Base-by-base conservation (phyloP, 345 rosid species). In the Durio zibethinus region DNA sequence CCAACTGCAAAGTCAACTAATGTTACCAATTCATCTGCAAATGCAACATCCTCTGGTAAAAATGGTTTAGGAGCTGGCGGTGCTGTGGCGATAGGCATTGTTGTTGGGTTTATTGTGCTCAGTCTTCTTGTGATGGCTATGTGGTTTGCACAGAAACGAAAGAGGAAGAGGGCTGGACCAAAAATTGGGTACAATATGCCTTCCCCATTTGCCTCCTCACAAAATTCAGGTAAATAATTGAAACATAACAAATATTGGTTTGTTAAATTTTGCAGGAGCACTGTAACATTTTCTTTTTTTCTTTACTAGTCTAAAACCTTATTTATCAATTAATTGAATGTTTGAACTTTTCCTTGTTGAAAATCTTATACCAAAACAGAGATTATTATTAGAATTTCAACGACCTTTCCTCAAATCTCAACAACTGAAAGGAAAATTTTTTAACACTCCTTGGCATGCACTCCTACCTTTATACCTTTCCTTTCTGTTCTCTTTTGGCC, bases 201-300 rank as follows among this genome's bases (percentile, higher is more conserved):
- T 60, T 96, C 98, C 27, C 90, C 97, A 63, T 83, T 84, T 82
- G 90, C 94, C 25, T 93, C 94, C 60, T 93, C 98, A 33, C 98
- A 93, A 79, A 89, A 89, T 81, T 93, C 99, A 88, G 99, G 99
- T 93, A 83, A 74, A 74, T 67, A 12, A 36, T 70, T 52, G 60
- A 27, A 81, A 35, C 36, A 31, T 56, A 48, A 15, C 53, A 48
- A 16, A 48, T 48, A 48, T 15, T 48, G 53, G 20, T 15, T 48
- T 15, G 6, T 48, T 15, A 47, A 15, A 48, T 48, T 48, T 48
- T 15, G 12, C 20, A 48, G 53, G 4, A 48, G 53, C 53, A 48
- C 20, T 15, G 5, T 48, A 48, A 48, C 20, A 4, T 48, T 48
- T 15, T 1, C 20, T 15, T 48, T 43, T 36, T 42, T 38, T 38